phyloP scores from a whole-genome alignment of 257 asterid species.

The Ajuga chamaepitys region DNA sequence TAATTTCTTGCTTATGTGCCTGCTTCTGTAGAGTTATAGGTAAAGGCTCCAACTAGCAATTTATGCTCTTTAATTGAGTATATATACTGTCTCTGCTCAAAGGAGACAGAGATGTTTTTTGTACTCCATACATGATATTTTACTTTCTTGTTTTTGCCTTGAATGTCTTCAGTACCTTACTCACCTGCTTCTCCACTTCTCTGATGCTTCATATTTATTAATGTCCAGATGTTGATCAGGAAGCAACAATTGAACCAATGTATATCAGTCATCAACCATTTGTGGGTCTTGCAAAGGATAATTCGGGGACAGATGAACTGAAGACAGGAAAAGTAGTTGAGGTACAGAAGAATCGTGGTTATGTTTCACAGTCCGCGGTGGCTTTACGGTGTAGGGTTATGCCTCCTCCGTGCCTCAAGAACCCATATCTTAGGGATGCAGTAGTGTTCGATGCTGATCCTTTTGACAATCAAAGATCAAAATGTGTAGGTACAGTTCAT shows the following conservation, averaged over 20 bases:
- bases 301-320: slow-evolving; percentile 27
- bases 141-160: background rate
- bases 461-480: slow-evolving; percentile 63
- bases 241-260: slow-evolving; percentile 24
- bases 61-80: background rate
- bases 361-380: slow-evolving; percentile 92
- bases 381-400: slow-evolving; percentile 92
- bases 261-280: slow-evolving; percentile 21
- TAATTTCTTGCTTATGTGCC: background rate
- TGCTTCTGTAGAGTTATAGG: background rate
- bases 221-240: slow-evolving; percentile 32
- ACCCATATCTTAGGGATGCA: slow-evolving; percentile 63
- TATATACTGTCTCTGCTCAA: background rate
- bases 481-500: slow-evolving; percentile 60
- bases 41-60: background rate
- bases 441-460: slow-evolving; percentile 52
- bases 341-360: slow-evolving; percentile 40
- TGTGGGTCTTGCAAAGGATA: slow-evolving; percentile 25
- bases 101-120: background rate
- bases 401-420: slow-evolving; percentile 95
- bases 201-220: slow-evolving; percentile 13
- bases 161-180: background rate
- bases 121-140: background rate
- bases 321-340: slow-evolving; percentile 23
- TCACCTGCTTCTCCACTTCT: background rate